Percentiles rank a stretch among this genome's conserved stretches.
Evolutionary conservation across 441 rosid species (phyloP).

Genomic region (Aquilaria agallochum): DNA sequence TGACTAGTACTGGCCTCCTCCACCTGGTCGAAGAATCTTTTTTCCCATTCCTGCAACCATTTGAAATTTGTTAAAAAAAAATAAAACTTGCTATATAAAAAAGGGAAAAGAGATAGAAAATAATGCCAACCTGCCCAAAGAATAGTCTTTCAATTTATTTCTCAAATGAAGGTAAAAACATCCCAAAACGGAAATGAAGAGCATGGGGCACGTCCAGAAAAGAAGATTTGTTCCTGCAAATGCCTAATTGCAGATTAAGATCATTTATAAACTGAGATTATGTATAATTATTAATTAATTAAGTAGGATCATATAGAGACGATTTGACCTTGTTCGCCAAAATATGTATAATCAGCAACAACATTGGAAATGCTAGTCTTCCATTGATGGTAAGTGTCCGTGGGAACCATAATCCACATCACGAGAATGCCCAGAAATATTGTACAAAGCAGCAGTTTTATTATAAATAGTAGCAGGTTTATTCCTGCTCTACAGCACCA

Average conservation of each 20-base stretch:
- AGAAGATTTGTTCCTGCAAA: constrained; percentile 26
- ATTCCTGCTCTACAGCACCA: too few species aligned
- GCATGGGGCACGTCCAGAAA: constrained; percentile 40
- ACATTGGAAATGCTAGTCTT: constrained; percentile 14
- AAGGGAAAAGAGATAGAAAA: not conserved
- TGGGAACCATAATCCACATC: constrained; percentile 49
- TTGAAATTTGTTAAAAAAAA: too few species aligned
- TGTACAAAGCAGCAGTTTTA: constrained; percentile 23
- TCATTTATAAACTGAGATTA: not conserved
- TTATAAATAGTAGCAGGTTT: not conserved
- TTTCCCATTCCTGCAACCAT: too few species aligned
- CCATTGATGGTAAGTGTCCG: constrained; percentile 22
- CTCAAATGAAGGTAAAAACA: constrained; percentile 39
- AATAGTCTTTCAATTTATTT: constrained; percentile 12
- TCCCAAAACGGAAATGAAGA: constrained; percentile 40
- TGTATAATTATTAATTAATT: too few species aligned
- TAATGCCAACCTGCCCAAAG: too few species aligned
- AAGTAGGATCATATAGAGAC: not conserved
- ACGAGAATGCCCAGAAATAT: constrained; percentile 40
- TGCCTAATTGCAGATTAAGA: not conserved
- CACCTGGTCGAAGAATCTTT: constrained; percentile 13
- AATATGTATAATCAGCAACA: constrained; percentile 29
- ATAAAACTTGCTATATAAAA: constrained; percentile 5
- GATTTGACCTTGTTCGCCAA: constrained; percentile 36
- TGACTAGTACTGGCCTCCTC: constrained; percentile 30